Evolutionary conservation across 164 flowering plant species (phyloP), one percentile per base, ranked within the genome.

Genomic region (Tetracentron sinense): DNA sequence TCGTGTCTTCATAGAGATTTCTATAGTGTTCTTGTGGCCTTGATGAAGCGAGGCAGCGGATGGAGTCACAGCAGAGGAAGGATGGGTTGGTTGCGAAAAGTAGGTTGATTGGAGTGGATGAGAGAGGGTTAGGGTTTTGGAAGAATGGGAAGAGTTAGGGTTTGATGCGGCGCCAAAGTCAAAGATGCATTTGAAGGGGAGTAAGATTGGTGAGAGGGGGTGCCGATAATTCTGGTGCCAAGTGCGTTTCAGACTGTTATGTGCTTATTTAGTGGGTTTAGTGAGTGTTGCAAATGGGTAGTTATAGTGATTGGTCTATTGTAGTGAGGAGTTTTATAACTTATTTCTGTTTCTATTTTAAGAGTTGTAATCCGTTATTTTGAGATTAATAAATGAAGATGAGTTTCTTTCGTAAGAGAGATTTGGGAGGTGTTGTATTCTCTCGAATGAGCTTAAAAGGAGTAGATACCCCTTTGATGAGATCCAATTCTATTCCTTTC

Each of bases 221-320:
- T 95, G 69, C 99, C 98, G 0, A 92, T 95, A 20, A 92, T 95
- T 68, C 58, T 95, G 73, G 99, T 95, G 31, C 99, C 99, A 0
- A 95, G 99, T 68, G 99, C 99, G n/a, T 90, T 72, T 25, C 93
- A 89, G 76, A 95, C 99, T n/a, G n/a, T n/a, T n/a, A n/a, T n/a
- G n/a, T n/a, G n/a, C n/a, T n/a, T n/a, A n/a, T n/a, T n/a, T n/a
- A n/a, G n/a, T n/a, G n/a, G n/a, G n/a, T n/a, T n/a, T n/a, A n/a
- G n/a, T n/a, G n/a, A n/a, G n/a, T n/a, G n/a, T n/a, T n/a, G n/a
- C n/a, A n/a, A n/a, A n/a, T n/a, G n/a, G n/a, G n/a, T n/a, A n/a
- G n/a, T n/a, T n/a, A n/a, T n/a, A n/a, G n/a, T n/a, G n/a, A n/a
- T n/a, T n/a, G n/a, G n/a, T n/a, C n/a, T n/a, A n/a, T n/a, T n/a